These are phyloP conservation scores for Saturnispora kantuleensis DNA, from an alignment of 805 yeast genomes.

Conservation along the genomic window DNA sequence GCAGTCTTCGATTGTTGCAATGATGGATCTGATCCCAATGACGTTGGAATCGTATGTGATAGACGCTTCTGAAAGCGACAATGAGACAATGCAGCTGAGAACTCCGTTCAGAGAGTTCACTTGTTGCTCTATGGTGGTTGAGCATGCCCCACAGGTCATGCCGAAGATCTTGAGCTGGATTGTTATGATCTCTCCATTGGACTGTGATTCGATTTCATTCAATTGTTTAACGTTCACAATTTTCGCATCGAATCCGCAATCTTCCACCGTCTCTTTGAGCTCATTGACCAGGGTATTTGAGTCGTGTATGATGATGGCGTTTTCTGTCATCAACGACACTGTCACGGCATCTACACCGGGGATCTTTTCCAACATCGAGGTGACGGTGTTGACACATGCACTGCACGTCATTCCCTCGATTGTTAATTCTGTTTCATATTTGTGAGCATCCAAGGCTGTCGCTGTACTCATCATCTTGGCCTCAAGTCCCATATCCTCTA, in stretches of 20 bases:
- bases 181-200: slow-evolving; percentile 8
- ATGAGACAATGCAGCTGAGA: slow-evolving; percentile 36
- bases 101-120: slow-evolving; percentile 41
- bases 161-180: slow-evolving; percentile 38
- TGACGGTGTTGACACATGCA: slow-evolving; percentile 50
- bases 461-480: slow-evolving; percentile 15
- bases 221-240: slow-evolving; percentile 31
- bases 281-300: slow-evolving; percentile 20
- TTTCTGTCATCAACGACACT: slow-evolving; percentile 65
- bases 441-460: no score
- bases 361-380: slow-evolving; percentile 34
- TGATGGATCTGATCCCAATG: slow-evolving; percentile 56
- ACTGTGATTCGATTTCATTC: background rate
- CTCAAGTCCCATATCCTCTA: slow-evolving; percentile 70
- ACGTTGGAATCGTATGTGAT: slow-evolving; percentile 40
- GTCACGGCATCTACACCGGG: slow-evolving; percentile 27
- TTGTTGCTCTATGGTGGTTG: slow-evolving; percentile 38
- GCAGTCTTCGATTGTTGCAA: slow-evolving; percentile 39
- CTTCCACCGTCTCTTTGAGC: slow-evolving; percentile 36
- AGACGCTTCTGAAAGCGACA: slow-evolving; percentile 44
- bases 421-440: slow-evolving; percentile 18
- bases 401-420: slow-evolving; percentile 73
- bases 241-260: slow-evolving; percentile 37
- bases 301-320: slow-evolving; percentile 48
- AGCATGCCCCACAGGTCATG: slow-evolving; percentile 52